Percentiles rank a stretch among this genome's conserved stretches.
Conservation (phyloP, 352 stramenopile genomes). For the Phytophthora gonapodyides region DNA sequence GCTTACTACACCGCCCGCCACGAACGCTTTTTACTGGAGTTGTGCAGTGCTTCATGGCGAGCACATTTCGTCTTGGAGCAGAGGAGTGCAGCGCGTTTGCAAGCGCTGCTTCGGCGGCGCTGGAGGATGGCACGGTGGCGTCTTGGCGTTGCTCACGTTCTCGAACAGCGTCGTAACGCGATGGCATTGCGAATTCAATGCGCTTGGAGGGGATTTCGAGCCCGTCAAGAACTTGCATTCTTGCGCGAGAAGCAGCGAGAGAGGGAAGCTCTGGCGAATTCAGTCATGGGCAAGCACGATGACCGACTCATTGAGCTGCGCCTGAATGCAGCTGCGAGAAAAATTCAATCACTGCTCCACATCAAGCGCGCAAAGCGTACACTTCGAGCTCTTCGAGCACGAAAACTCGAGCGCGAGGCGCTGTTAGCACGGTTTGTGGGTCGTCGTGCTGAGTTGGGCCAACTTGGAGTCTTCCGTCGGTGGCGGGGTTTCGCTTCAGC, state of each 20-base stretch:
- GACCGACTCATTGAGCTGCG: conserved; percentile 40
- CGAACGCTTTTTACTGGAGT: conserved; percentile 50
- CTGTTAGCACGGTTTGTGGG: conserved; percentile 44
- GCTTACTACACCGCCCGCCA: conserved; percentile 51
- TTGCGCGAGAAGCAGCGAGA: conserved; percentile 34
- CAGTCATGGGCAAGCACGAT: conserved; percentile 51
- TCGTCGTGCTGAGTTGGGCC: conserved; percentile 32
- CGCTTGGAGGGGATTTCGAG: conserved; percentile 40
- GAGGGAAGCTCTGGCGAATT: conserved; percentile 43
- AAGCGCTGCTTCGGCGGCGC: conserved; percentile 29
- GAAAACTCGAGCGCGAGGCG: conserved; percentile 42
- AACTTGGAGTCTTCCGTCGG: conserved; percentile 33
- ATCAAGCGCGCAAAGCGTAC: conserved; percentile 44
- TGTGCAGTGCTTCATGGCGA: conserved; percentile 47
- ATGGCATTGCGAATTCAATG: conserved; percentile 53
- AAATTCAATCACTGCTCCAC: conserved; percentile 59
- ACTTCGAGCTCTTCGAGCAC: conserved; percentile 37
- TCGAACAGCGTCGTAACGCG: conserved; percentile 36
- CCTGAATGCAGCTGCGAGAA: conserved; percentile 45
- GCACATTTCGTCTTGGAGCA: conserved; percentile 48
- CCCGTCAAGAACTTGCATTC: conserved; percentile 27
- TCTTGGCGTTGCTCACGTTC: conserved; percentile 27
- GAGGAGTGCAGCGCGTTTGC: conserved; percentile 39
- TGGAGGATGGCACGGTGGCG: conserved; percentile 25
- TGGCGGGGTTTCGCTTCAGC: conserved; percentile 50